Conservation (phyloP, 108 stramenopile genomes). For the Cyclotella kingstonii region DNA sequence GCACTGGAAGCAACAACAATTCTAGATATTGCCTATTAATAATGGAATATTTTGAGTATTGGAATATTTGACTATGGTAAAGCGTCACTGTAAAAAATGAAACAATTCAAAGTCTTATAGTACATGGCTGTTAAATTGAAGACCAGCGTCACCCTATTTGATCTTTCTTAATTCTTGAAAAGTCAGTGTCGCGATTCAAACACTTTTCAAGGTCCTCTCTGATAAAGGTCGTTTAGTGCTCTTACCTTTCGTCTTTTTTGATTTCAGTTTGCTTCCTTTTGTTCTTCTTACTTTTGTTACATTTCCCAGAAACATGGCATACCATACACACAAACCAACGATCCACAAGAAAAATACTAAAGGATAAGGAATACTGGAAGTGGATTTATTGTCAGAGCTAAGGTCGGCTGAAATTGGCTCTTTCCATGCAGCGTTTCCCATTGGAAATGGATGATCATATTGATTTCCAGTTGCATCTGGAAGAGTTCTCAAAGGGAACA, state of each 20-base stretch:
- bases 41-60: too few species aligned
- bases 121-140: too few species aligned
- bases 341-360: slow-evolving; percentile 59
- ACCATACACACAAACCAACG: slow-evolving; percentile 60
- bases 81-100: too few species aligned
- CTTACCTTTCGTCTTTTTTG: slow-evolving; percentile 4
- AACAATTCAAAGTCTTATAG: too few species aligned
- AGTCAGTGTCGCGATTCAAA: slow-evolving; percentile 3
- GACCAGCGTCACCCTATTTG: too few species aligned
- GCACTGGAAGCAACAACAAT: too few species aligned
- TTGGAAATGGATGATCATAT: slow-evolving; percentile 33
- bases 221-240: slow-evolving; percentile 2
- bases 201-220: slow-evolving; percentile 6
- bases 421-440: slow-evolving; percentile 32
- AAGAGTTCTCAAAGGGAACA: slow-evolving; percentile 68
- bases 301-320: slow-evolving; percentile 42
- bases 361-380: slow-evolving; percentile 29
- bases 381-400: slow-evolving; percentile 7
- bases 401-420: slow-evolving; percentile 1
- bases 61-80: too few species aligned
- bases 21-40: too few species aligned
- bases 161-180: too few species aligned
- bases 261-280: neutral
- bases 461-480: slow-evolving; percentile 40
- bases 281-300: neutral